Conservation (phyloP, 2,329 filamentous ascomycete species). For the Fusarium azukiicola region DNA sequence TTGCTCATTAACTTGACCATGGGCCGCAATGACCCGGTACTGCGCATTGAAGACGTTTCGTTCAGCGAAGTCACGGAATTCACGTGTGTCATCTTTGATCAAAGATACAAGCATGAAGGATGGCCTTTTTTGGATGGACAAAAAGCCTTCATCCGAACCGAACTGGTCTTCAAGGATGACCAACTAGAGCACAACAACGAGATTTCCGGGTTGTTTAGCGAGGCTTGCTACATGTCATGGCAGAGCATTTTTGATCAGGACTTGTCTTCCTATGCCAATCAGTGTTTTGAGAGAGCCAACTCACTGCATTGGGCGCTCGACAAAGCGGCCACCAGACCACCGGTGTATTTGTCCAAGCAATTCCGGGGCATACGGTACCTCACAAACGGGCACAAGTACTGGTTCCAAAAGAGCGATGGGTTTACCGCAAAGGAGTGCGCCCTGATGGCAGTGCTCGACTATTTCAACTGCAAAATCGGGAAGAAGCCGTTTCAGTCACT, state of each 20-base stretch:
- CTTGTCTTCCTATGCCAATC: background rate
- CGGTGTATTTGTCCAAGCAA: background rate
- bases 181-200: background rate
- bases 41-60: background rate
- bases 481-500: background rate
- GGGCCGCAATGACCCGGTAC: background rate
- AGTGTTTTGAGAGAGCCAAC: constrained; percentile 1
- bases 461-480: constrained; percentile 1
- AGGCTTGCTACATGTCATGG: constrained; percentile 6
- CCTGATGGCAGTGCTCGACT: background rate
- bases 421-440: background rate
- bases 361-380: background rate
- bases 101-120: background rate
- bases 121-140: background rate
- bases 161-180: background rate
- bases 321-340: background rate
- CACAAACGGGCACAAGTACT: background rate
- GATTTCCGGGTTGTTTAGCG: background rate
- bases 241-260: background rate
- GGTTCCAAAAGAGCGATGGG: background rate
- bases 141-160: background rate
- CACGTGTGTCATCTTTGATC: background rate
- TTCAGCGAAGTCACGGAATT: background rate
- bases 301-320: background rate
- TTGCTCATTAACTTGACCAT: constrained; percentile 5